Conservation (phyloP, 2,329 filamentous ascomycete species). For the Aspergillus floridensis region DNA sequence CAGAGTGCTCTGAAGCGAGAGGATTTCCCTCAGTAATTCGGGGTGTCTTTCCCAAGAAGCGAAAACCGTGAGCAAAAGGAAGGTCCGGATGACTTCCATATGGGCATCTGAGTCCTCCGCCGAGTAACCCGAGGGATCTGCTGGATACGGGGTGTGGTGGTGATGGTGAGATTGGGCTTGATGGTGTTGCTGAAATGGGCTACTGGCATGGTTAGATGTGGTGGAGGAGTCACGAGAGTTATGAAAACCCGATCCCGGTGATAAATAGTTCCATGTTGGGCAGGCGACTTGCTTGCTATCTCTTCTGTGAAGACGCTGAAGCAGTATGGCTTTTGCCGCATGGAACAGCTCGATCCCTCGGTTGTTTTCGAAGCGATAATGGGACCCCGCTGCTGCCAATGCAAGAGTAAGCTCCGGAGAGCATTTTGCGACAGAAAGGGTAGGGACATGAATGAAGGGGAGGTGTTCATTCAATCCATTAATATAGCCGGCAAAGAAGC, state of each 20-base stretch:
- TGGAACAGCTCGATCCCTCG: slow-evolving; percentile 58
- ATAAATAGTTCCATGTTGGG: slow-evolving; percentile 43
- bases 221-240: slow-evolving; percentile 43
- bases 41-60: slow-evolving; percentile 60
- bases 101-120: slow-evolving; percentile 46
- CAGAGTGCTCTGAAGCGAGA: slow-evolving; percentile 57
- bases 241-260: slow-evolving; percentile 37
- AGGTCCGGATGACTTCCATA: slow-evolving; percentile 51
- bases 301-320: slow-evolving; percentile 51
- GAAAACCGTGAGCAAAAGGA: slow-evolving; percentile 56
- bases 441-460: slow-evolving; percentile 52
- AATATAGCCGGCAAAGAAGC: slow-evolving; percentile 53
- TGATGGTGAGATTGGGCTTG: slow-evolving; percentile 26
- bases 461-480: slow-evolving; percentile 52
- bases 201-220: slow-evolving; percentile 42
- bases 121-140: slow-evolving; percentile 35
- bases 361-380: slow-evolving; percentile 49
- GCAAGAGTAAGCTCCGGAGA: slow-evolving; percentile 52
- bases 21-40: slow-evolving; percentile 56
- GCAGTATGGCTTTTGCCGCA: slow-evolving; percentile 54
- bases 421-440: slow-evolving; percentile 45
- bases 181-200: slow-evolving; percentile 44
- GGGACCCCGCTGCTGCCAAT: slow-evolving; percentile 51
- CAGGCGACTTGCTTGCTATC: slow-evolving; percentile 47
- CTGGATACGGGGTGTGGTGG: slow-evolving; percentile 24